Conservation (phyloP, 441 rosid species). For the Euphorbia schlechtendalii region DNA sequence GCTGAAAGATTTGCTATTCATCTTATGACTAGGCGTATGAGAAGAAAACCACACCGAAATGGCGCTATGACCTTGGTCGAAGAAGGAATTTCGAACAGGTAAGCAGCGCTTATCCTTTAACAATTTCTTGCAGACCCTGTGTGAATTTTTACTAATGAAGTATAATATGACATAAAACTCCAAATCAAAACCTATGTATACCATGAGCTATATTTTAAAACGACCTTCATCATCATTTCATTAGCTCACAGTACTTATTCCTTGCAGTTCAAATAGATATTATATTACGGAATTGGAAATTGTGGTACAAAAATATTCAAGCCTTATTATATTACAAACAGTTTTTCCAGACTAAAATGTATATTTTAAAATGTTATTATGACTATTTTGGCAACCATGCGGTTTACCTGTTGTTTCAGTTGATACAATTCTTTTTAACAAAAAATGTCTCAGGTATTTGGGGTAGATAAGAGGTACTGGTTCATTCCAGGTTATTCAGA, state of each 20-base stretch:
- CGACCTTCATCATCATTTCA: not conserved
- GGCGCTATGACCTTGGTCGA: constrained; percentile 80
- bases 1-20: constrained; percentile 9
- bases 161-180: not conserved
- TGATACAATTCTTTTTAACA: too few species aligned
- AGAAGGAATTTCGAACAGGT: constrained; percentile 84
- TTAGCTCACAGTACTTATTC: too few species aligned
- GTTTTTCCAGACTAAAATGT: not conserved
- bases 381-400: not conserved
- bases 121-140: too few species aligned
- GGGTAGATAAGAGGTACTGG: constrained; percentile 63
- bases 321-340: not conserved
- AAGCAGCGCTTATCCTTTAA: constrained; percentile 14
- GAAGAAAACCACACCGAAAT: constrained; percentile 71
- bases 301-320: not conserved
- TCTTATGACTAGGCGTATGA: constrained; percentile 63
- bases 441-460: constrained; percentile 55
- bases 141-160: too few species aligned
- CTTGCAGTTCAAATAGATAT: too few species aligned
- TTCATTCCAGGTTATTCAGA: constrained; percentile 69
- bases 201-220: not conserved
- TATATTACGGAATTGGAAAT: not conserved
- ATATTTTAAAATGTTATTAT: not conserved
- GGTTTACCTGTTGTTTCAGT: too few species aligned
- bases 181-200: not conserved